Conservation (phyloP, 306 rosid genomes). For the Fragaria nilgerrensis region DNA sequence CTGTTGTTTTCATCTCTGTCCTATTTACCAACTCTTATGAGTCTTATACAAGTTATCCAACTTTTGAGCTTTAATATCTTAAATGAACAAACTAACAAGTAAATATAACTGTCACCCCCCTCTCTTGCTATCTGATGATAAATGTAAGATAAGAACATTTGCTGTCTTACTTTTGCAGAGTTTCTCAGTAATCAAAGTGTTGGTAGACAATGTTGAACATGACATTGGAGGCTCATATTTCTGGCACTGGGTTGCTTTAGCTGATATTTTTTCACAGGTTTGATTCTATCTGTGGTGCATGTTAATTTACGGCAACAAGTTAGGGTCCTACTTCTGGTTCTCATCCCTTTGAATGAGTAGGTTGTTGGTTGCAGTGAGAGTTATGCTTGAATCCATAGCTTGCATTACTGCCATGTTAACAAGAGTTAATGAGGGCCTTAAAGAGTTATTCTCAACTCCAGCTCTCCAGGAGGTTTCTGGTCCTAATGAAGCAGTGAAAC, state of each 20-base stretch:
- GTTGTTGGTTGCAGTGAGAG: slow-evolving; percentile 58
- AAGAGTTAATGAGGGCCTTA: slow-evolving; percentile 58
- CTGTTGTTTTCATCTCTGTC: neutral
- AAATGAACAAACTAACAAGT: neutral
- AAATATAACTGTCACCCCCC: neutral
- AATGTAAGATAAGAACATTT: slow-evolving; percentile 17
- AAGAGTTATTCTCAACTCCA: slow-evolving; percentile 44
- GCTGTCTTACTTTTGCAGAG: slow-evolving; percentile 50
- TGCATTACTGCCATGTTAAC: slow-evolving; percentile 74
- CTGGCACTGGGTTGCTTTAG: slow-evolving; percentile 71
- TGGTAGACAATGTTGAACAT: slow-evolving; percentile 60
- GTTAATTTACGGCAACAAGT: neutral
- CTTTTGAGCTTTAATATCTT: neutral
- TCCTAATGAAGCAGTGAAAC: slow-evolving; percentile 42
- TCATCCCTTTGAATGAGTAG: slow-evolving; percentile 48
- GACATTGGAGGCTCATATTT: slow-evolving; percentile 49
- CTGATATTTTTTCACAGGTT: slow-evolving; percentile 82
- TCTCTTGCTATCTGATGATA: slow-evolving; percentile 7
- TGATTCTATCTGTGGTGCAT: slow-evolving; percentile 26
- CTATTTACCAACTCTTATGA: neutral
- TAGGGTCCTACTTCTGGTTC: slow-evolving; percentile 27
- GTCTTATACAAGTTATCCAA: neutral
- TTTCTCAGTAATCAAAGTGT: slow-evolving; percentile 66
- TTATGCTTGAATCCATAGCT: slow-evolving; percentile 70
- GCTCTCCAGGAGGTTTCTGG: neutral